Percentiles rank a stretch among this genome's conserved stretches.
Conservation (phyloP, 768 basidiomycete genomes). For the Chalciporus piperatus region DNA sequence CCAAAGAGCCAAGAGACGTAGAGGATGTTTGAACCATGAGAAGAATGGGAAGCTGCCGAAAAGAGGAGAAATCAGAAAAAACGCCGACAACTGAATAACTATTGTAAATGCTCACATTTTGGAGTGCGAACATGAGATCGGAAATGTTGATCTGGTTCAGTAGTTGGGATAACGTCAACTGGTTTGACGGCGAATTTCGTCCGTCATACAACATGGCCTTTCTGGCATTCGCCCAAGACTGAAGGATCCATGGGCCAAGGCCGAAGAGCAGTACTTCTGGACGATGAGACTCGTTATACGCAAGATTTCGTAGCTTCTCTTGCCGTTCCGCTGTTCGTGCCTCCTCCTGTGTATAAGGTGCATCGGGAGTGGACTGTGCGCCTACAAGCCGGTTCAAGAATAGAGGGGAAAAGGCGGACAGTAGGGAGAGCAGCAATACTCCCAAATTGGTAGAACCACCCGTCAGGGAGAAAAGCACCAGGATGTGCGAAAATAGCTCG, state of each 20-base stretch:
- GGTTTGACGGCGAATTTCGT: slow-evolving; percentile 35
- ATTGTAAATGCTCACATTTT: slow-evolving; percentile 57
- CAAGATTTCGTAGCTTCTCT: slow-evolving; percentile 72
- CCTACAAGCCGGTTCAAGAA: slow-evolving; percentile 51
- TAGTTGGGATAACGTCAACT: slow-evolving; percentile 43
- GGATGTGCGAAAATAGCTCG: slow-evolving; percentile 70
- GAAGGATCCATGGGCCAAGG: slow-evolving; percentile 80
- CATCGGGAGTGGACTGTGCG: slow-evolving; percentile 41
- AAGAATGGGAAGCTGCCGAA: slow-evolving; percentile 65
- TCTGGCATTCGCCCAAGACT: slow-evolving; percentile 69
- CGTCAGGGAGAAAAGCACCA: slow-evolving; percentile 65
- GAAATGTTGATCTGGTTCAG: slow-evolving; percentile 59
- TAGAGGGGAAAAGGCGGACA: slow-evolving; percentile 60
- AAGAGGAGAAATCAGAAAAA: slow-evolving; percentile 10
- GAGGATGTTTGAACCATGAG: slow-evolving; percentile 70
- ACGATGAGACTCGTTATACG: slow-evolving; percentile 71
- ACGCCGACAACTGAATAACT: neutral
- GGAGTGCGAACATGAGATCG: slow-evolving; percentile 60
- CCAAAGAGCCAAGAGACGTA: slow-evolving; percentile 76
- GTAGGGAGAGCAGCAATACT: slow-evolving; percentile 56
- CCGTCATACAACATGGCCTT: slow-evolving; percentile 58
- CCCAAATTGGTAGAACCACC: slow-evolving; percentile 50
- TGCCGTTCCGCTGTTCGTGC: slow-evolving; percentile 65
- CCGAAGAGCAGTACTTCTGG: slow-evolving; percentile 82
- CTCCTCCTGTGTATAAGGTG: slow-evolving; percentile 50